Evolutionary conservation across 2,329 filamentous ascomycete genomes (phyloP).

Genomic region (Penicillium sclerotigenum): DNA sequence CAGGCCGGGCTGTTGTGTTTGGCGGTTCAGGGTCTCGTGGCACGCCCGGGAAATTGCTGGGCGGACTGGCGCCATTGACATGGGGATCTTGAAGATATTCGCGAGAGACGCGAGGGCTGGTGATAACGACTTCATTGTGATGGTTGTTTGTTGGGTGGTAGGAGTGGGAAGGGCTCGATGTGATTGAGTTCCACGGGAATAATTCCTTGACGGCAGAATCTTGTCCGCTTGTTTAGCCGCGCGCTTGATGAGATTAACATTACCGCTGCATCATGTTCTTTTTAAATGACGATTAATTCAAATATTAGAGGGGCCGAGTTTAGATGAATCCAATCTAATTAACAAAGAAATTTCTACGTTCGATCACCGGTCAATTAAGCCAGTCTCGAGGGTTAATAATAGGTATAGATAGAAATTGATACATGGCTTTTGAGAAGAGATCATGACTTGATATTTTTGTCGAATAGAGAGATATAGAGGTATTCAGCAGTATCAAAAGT

Average conservation of each 20-base stretch:
- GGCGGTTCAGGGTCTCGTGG: conserved; percentile 22
- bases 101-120: conserved; percentile 45
- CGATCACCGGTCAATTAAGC: not conserved
- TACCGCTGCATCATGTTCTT: not conserved
- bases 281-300: too few relatives aligned
- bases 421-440: not conserved
- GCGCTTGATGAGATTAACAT: conserved; percentile 16
- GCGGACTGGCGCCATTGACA: conserved; percentile 32
- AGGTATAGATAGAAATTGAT: not conserved
- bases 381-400: not conserved
- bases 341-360: not conserved
- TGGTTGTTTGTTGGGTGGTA: conserved; percentile 20
- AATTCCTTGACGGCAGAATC: conserved; percentile 28
- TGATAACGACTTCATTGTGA: conserved; percentile 37
- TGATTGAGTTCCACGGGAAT: conserved; percentile 19
- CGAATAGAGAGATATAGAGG: not conserved
- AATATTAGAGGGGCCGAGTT: too few relatives aligned
- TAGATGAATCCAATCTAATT: too few relatives aligned
- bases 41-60: conserved; percentile 24
- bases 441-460: not conserved
- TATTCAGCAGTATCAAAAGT: not conserved
- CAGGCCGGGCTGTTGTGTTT: conserved; percentile 19
- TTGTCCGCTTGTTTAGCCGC: conserved; percentile 23
- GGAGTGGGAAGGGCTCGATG: conserved; percentile 12
- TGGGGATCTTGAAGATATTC: conserved; percentile 44